Evolutionary conservation across 441 rosid species (phyloP), one percentile per base, ranked within the genome.

Genomic region (Croton laevigatus): DNA sequence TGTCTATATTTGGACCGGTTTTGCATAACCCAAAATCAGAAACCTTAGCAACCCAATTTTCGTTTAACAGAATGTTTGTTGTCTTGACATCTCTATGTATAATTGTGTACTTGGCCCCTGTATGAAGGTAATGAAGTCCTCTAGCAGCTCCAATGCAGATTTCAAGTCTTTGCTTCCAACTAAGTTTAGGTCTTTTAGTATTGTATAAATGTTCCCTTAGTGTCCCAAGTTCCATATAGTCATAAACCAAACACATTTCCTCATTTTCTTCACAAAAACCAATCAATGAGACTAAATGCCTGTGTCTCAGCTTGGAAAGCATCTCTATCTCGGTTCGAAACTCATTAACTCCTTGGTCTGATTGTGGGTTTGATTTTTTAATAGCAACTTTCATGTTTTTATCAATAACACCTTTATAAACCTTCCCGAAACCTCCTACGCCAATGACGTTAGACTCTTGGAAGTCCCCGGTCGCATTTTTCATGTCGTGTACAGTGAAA

Each of bases 61-160:
- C 91, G 60, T 91, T 91, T 32, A 91, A 40, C 13, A 87, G 84
- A 59, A 88, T 88, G 79, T 90, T 88, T 48, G 92, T 91, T n/a
- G 94, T 89, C 79, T 91, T 91, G 1, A 91, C 97, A 63, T 89
- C 94, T 49, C 97, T 73, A 76, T 91, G 97, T 62, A 91, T 91
- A 68, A 91, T 91, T 6, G 93, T 88, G 81, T 90, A 87, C 69
- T 84, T 84, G 0, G 96, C 96, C 22, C 90, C 93, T 0, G 96
- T 88, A 75, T 90, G 93, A 14, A 90, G 87, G 73, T 90, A 88
- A 75, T 90, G 93, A 40, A 90, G 84, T 37, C 94, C 92, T 69
- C 88, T 83, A 0, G 94, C 97, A 2, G 92, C 84, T 71, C 94
- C 92, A 59, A 86, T 84, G 22, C 84, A 87, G 34, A 90, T 82